phyloP scores from a whole-genome alignment of 208 protist genomes.

The Phytomonas francai region DNA sequence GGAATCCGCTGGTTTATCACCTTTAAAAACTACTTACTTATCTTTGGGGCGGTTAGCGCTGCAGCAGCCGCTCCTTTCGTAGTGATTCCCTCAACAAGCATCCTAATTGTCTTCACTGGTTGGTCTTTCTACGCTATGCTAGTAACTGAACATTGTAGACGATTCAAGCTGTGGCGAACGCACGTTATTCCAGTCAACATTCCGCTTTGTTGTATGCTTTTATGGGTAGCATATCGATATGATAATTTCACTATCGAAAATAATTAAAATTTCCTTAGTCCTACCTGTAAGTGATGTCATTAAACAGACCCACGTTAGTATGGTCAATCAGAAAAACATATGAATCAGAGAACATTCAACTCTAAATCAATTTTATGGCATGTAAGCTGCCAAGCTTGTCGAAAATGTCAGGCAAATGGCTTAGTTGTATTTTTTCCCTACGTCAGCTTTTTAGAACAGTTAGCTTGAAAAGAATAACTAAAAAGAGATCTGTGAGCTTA shows the following conservation, averaged over 20 bases:
- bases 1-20: slow-evolving; percentile 73
- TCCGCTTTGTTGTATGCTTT: slow-evolving; percentile 30
- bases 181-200: slow-evolving; percentile 70
- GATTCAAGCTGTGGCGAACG: slow-evolving; percentile 50
- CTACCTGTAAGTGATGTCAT: background rate
- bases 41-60: slow-evolving; percentile 49
- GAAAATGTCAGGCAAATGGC: background rate
- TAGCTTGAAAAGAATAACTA: background rate
- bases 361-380: background rate
- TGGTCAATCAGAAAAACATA: background rate
- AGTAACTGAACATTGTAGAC: slow-evolving; percentile 65
- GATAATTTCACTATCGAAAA: slow-evolving; percentile 1
- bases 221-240: slow-evolving; percentile 17
- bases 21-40: slow-evolving; percentile 68
- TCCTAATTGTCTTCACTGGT: slow-evolving; percentile 52
- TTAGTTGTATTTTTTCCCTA: slow-evolving; percentile 14
- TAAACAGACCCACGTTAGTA: background rate
- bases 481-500: background rate
- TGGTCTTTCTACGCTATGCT: slow-evolving; percentile 80
- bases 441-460: background rate
- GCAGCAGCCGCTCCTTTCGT: slow-evolving; percentile 36
- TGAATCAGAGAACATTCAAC: background rate
- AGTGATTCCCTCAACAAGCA: slow-evolving; percentile 37
- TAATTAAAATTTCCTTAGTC: background rate
- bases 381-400: background rate